These are phyloP conservation scores for Sinapis alba DNA, from an alignment of 441 rosid genomes.

Conservation along the genomic window DNA sequence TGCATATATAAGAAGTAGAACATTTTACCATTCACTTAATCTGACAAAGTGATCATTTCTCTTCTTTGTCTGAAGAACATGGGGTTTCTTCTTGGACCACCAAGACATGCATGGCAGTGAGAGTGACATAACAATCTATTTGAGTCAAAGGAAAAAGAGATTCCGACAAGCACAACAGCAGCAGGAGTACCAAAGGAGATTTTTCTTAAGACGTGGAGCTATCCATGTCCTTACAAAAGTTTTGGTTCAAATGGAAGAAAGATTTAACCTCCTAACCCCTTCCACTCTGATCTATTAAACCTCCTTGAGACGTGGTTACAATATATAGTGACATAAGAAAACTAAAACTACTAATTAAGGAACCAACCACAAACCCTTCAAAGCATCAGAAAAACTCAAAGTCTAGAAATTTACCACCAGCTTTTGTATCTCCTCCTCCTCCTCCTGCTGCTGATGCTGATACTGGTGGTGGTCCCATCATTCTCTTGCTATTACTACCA, in stretches of 20 bases:
- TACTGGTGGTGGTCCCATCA: background rate
- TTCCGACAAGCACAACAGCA: conserved; percentile 22
- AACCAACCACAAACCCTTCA: background rate
- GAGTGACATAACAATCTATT: conserved; percentile 12
- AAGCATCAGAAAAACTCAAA: conserved; percentile 1
- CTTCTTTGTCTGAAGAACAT: background rate
- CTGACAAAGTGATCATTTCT: background rate
- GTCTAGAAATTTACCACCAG: conserved; percentile 1
- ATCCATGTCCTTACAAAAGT: conserved; percentile 40
- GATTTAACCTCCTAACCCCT: conserved; percentile 4
- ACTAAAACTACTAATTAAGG: background rate
- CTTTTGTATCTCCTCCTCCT: background rate
- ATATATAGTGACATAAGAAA: conserved; percentile 18
- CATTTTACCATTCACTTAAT: background rate
- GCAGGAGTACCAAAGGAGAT: conserved; percentile 17
- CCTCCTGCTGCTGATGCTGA: background rate
- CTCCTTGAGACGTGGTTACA: conserved; percentile 29
- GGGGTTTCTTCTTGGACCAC: conserved; percentile 21
- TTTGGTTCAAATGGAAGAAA: conserved; percentile 28
- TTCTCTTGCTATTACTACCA: conserved; percentile 63
- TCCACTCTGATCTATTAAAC: background rate
- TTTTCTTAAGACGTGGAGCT: conserved; percentile 20
- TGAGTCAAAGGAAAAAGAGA: background rate
- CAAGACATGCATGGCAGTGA: conserved; percentile 5
- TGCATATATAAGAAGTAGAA: background rate